Conservation (phyloP, 2,329 filamentous ascomycete species). For the Aureobasidium zeae region DNA sequence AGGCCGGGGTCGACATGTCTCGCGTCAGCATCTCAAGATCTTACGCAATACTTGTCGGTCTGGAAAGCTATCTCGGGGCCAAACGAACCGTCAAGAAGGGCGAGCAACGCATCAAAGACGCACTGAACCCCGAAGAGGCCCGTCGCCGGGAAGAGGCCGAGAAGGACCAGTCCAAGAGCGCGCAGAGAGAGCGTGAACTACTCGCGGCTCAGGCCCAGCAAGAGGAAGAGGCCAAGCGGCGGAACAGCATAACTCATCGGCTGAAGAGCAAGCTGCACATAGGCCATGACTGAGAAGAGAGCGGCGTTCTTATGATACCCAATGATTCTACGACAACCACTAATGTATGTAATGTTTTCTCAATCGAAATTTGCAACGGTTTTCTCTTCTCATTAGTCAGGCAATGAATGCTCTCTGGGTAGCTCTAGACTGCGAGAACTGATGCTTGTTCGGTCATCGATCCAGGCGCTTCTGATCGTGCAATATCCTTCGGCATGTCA, state of each 20-base stretch:
- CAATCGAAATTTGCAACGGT: not conserved
- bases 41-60: constrained; percentile 71
- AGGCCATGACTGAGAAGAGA: not conserved
- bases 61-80: constrained; percentile 69
- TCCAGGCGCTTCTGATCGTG: constrained; percentile 23
- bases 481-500: constrained; percentile 23
- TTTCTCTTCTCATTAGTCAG: not conserved
- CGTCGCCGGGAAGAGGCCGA: constrained; percentile 37
- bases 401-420: not conserved
- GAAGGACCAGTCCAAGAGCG: constrained; percentile 50
- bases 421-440: constrained; percentile 20
- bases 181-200: constrained; percentile 51
- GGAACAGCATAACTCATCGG: constrained; percentile 1
- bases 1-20: constrained; percentile 67
- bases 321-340: not conserved
- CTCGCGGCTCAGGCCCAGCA: constrained; percentile 30
- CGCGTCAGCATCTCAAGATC: constrained; percentile 70
- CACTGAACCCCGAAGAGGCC: constrained; percentile 53
- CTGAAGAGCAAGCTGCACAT: constrained; percentile 11
- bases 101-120: constrained; percentile 48
- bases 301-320: not conserved
- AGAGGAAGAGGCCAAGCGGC: constrained; percentile 38
- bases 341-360: not conserved
- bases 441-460: constrained; percentile 22
- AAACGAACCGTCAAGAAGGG: constrained; percentile 53